Percentiles rank a stretch among this genome's conserved stretches.
These are phyloP conservation scores for Blastomyces emzantsi DNA, from an alignment of 2,329 filamentous ascomycete species.

Conservation along the genomic window DNA sequence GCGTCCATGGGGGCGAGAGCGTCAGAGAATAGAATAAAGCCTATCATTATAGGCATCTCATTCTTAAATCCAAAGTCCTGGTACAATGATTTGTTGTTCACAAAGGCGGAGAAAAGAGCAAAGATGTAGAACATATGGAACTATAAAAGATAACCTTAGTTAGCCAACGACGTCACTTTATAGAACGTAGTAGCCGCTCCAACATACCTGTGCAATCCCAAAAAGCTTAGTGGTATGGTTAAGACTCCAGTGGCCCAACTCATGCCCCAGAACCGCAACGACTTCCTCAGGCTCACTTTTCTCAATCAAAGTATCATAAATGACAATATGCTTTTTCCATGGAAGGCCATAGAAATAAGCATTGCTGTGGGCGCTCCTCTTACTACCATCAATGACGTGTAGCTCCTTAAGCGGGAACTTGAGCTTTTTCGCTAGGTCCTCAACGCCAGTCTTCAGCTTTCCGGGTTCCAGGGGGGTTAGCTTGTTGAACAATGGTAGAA, in stretches of 20 bases:
- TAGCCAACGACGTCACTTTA: not conserved
- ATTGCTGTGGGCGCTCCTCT: constrained; percentile 80
- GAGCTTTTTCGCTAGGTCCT: constrained; percentile 70
- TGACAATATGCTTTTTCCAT: constrained; percentile 99
- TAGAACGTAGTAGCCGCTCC: constrained; percentile 7
- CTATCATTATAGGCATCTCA: constrained; percentile 85
- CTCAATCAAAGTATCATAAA: constrained; percentile 95
- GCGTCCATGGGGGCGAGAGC: constrained; percentile 91
- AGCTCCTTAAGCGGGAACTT: constrained; percentile 89
- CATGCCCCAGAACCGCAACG: constrained; percentile 87
- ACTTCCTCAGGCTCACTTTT: constrained; percentile 90
- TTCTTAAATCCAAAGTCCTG: constrained; percentile 78
- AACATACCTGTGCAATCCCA: constrained; percentile 65
- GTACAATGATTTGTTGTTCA: constrained; percentile 90
- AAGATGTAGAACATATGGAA: constrained; percentile 96
- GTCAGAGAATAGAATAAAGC: constrained; percentile 95
- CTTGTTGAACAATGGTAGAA: constrained; percentile 96
- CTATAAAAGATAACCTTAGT: constrained; percentile 37
- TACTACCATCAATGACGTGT: constrained; percentile 89
- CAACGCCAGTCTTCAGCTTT: constrained; percentile 76
- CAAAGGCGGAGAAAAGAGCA: constrained; percentile 89
- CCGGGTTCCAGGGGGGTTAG: constrained; percentile 84
- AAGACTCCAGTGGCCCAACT: constrained; percentile 94
- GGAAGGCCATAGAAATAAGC: constrained; percentile 95
- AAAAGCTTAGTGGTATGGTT: constrained; percentile 91